Percentiles rank a stretch among this genome's conserved stretches.
Evolutionary conservation across 208 protist genomes (phyloP).

Genomic region (Leishmania braziliensis): DNA sequence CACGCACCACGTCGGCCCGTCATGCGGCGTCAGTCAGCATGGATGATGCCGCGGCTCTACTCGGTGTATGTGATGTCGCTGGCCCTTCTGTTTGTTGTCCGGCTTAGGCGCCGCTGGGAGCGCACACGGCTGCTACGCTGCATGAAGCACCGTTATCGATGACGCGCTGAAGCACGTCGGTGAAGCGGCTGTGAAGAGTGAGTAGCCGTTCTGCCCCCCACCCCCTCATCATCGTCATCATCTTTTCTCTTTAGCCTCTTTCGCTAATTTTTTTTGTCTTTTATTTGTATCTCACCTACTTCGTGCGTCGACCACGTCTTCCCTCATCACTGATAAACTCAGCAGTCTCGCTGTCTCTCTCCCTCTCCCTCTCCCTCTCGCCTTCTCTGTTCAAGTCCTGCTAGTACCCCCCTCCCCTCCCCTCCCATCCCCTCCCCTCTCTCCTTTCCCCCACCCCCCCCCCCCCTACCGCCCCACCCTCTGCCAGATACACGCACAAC

Average conservation of each 20-base stretch:
- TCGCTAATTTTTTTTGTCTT: background rate
- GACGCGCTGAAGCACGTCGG: background rate
- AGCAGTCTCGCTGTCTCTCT: too few relatives aligned
- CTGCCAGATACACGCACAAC: background rate
- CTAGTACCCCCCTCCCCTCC: background rate
- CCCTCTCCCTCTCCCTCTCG: background rate
- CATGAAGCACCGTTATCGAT: background rate
- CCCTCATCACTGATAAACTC: background rate
- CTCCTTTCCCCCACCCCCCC: background rate
- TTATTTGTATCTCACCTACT: background rate
- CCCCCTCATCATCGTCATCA: background rate
- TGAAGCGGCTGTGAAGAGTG: background rate
- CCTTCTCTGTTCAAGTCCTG: background rate
- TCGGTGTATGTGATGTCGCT: background rate
- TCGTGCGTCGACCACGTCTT: background rate
- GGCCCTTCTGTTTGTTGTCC: conserved; percentile 13
- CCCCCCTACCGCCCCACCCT: background rate
- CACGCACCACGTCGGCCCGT: background rate
- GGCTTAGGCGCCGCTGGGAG: conserved; percentile 15
- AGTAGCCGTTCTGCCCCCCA: background rate
- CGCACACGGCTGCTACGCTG: conserved; percentile 4
- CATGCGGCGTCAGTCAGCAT: background rate
- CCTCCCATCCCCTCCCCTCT: too few relatives aligned
- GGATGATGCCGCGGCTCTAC: background rate
- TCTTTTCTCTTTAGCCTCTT: background rate